These are phyloP conservation scores for Toxicodendron radicans DNA, from an alignment of 345 rosid genomes.

Conservation along the genomic window DNA sequence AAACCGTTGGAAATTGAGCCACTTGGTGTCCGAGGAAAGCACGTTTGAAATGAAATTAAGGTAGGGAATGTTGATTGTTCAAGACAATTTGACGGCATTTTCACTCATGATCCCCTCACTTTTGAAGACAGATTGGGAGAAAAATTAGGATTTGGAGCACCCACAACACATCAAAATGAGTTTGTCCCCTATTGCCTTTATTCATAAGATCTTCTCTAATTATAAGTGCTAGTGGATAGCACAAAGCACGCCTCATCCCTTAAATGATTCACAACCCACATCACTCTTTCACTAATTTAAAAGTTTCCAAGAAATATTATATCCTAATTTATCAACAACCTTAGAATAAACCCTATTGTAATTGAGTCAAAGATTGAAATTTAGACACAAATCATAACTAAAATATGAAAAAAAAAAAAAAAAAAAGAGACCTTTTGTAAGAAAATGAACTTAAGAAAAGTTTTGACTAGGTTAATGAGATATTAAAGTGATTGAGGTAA, in stretches of 20 bases:
- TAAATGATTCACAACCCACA: constrained; percentile 14
- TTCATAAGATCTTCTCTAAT: neutral
- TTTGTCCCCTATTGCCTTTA: constrained; percentile 12
- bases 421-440: neutral
- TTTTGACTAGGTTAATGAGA: constrained; percentile 16
- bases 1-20: constrained; percentile 1
- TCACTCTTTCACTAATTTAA: neutral
- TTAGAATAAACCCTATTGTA: too few relatives aligned
- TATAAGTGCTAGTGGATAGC: constrained; percentile 20
- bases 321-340: too few relatives aligned
- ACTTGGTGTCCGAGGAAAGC: neutral
- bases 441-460: neutral
- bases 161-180: constrained; percentile 11
- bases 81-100: constrained; percentile 50
- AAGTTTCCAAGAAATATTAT: too few relatives aligned
- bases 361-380: too few relatives aligned
- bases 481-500: constrained; percentile 24
- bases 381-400: neutral
- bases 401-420: neutral
- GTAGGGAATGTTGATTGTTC: constrained; percentile 32
- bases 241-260: constrained; percentile 33
- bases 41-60: constrained; percentile 4
- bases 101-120: constrained; percentile 34
- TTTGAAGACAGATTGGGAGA: constrained; percentile 30
- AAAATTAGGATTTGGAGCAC: constrained; percentile 27